phyloP scores from a whole-genome alignment of 2,329 filamentous ascomycete species.

The Pseudogymnoascus destructans region DNA sequence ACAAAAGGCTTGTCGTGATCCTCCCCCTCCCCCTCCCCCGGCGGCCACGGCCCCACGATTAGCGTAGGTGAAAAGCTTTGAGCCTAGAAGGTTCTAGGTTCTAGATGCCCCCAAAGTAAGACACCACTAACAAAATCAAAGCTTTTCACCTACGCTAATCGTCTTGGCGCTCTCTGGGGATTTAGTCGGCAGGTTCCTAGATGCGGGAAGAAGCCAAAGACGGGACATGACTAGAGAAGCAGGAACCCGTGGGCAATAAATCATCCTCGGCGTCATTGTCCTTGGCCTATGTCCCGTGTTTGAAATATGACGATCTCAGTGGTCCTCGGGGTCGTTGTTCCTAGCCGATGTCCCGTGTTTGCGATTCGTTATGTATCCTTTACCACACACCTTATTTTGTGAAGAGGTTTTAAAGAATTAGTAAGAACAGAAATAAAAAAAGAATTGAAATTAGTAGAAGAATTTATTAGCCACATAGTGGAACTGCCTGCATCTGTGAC shows the following conservation, averaged over 20 bases:
- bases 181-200: not conserved
- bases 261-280: not conserved
- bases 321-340: not conserved
- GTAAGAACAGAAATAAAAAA: not conserved
- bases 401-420: not conserved
- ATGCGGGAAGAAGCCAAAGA: not conserved
- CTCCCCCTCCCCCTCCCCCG: not conserved
- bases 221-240: not conserved
- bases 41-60: not conserved
- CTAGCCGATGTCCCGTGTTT: not conserved
- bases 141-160: not conserved
- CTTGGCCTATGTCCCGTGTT: not conserved
- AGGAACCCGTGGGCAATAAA: not conserved
- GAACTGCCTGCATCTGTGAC: not conserved
- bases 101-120: not conserved
- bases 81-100: not conserved
- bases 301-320: not conserved
- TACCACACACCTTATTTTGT: not conserved
- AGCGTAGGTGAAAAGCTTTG: too few relatives aligned
- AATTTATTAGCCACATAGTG: not conserved
- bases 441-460: not conserved
- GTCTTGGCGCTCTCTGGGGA: not conserved
- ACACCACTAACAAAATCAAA: not conserved
- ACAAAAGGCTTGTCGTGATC: not conserved
- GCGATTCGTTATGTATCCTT: not conserved